Percentiles rank a stretch among this genome's conserved stretches.
Conservation (phyloP, 2,329 filamentous ascomycete genomes). For the Colletotrichum sidae region DNA sequence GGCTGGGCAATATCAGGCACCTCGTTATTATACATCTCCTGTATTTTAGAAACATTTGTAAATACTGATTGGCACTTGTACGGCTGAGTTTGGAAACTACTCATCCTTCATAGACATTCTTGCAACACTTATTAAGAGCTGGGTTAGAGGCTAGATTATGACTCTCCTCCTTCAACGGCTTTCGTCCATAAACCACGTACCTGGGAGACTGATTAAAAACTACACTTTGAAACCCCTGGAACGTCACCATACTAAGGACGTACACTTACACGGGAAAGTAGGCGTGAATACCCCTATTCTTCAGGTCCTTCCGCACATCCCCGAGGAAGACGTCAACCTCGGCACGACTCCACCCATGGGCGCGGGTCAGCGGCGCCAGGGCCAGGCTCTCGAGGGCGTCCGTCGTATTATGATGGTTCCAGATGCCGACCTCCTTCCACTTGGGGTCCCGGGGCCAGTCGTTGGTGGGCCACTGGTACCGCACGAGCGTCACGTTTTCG, state of each 20-base stretch:
- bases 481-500: conserved; percentile 58
- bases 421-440: conserved; percentile 61
- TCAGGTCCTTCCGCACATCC: conserved; percentile 40
- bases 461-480: conserved; percentile 63
- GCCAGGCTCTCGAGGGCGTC: not conserved
- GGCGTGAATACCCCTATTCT: conserved; percentile 41
- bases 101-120: too few relatives aligned
- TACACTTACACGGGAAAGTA: conserved; percentile 38
- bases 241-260: not conserved
- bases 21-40: too few relatives aligned
- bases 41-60: too few relatives aligned
- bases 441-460: conserved; percentile 62
- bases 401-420: conserved; percentile 6
- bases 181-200: too few relatives aligned
- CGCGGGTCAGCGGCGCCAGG: conserved; percentile 5
- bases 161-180: too few relatives aligned
- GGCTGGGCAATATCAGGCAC: too few relatives aligned
- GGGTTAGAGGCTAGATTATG: too few relatives aligned
- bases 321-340: conserved; percentile 38
- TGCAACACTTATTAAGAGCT: too few relatives aligned
- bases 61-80: too few relatives aligned
- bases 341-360: not conserved
- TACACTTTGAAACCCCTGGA: too few relatives aligned
- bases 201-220: too few relatives aligned
- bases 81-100: too few relatives aligned